Percentiles rank a stretch among this genome's conserved stretches.
These are phyloP conservation scores for Boletus insuetus DNA, from an alignment of 768 basidiomycete species.

Conservation along the genomic window DNA sequence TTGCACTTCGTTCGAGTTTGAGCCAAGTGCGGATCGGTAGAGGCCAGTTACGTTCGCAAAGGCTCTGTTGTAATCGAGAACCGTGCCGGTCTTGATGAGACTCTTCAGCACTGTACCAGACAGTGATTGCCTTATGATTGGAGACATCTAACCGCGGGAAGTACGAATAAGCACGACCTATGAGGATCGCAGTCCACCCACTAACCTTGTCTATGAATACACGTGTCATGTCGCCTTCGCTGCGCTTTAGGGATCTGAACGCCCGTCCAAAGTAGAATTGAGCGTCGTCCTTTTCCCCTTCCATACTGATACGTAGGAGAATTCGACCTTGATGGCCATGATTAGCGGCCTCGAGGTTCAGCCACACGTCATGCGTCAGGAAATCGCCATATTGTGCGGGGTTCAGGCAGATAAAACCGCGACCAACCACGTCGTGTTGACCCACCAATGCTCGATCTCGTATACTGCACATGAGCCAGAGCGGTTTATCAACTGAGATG, in stretches of 20 bases:
- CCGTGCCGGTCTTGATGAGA: slow-evolving; percentile 61
- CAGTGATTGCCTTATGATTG: slow-evolving; percentile 84
- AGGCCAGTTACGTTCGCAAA: slow-evolving; percentile 78
- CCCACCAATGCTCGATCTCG: slow-evolving; percentile 88
- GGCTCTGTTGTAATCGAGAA: slow-evolving; percentile 87
- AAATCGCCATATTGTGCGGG: slow-evolving; percentile 86
- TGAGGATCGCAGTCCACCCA: background rate
- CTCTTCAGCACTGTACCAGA: slow-evolving; percentile 75
- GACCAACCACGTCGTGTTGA: slow-evolving; percentile 89
- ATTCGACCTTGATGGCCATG: slow-evolving; percentile 63
- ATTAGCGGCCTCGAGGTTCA: slow-evolving; percentile 71
- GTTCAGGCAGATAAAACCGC: slow-evolving; percentile 90
- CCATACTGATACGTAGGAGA: slow-evolving; percentile 91
- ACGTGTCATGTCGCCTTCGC: slow-evolving; percentile 93
- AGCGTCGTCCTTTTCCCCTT: slow-evolving; percentile 97
- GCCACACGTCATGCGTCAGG: slow-evolving; percentile 87
- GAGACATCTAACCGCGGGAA: slow-evolving; percentile 69
- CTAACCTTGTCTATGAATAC: slow-evolving; percentile 94
- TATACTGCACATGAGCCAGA: slow-evolving; percentile 97
- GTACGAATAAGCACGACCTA: background rate
- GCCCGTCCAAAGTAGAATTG: slow-evolving; percentile 96
- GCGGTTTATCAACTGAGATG: slow-evolving; percentile 85
- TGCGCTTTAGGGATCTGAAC: slow-evolving; percentile 89
- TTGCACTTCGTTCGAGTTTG: slow-evolving; percentile 66
- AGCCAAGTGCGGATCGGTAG: slow-evolving; percentile 74